phyloP scores from a whole-genome alignment of 129 eudicot species.

The Tagetes erecta region DNA sequence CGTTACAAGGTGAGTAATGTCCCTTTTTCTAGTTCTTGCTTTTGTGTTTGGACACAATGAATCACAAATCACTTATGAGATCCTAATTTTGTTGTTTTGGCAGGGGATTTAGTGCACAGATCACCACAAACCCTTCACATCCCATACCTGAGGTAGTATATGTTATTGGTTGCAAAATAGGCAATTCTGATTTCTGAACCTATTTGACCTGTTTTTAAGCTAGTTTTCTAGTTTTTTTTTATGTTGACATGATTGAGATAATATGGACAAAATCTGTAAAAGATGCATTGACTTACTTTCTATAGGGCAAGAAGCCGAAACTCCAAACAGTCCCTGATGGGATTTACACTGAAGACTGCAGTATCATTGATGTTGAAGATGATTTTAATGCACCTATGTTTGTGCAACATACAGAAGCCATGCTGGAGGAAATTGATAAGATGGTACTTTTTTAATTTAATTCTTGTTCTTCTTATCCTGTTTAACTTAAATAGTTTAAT shows the following conservation, averaged over 20 bases:
- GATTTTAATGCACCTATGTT: conserved; percentile 68
- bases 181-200: not conserved
- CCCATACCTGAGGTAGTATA: conserved; percentile 43
- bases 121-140: conserved; percentile 36
- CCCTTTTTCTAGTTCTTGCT: conserved; percentile 19
- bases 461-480: not conserved
- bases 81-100: conserved; percentile 12
- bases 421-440: conserved; percentile 75
- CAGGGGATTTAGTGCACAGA: conserved; percentile 72
- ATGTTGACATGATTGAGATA: not conserved
- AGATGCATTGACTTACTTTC: not conserved
- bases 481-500: not conserved
- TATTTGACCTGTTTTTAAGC: not conserved
- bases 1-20: conserved; percentile 65
- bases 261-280: not conserved
- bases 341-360: conserved; percentile 38
- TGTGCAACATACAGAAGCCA: conserved; percentile 90
- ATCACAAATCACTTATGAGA: not conserved
- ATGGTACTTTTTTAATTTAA: conserved; percentile 46
- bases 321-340: conserved; percentile 22
- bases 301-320: conserved; percentile 46
- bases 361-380: conserved; percentile 55
- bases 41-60: conserved; percentile 8
- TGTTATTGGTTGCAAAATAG: not conserved
- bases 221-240: not conserved